A percentile compares a stretch with the other conserved stretches of the same genome.
These are phyloP conservation scores for Patellaria atrata DNA, from an alignment of 495 filamentous ascomycete species.

Conservation along the genomic window DNA sequence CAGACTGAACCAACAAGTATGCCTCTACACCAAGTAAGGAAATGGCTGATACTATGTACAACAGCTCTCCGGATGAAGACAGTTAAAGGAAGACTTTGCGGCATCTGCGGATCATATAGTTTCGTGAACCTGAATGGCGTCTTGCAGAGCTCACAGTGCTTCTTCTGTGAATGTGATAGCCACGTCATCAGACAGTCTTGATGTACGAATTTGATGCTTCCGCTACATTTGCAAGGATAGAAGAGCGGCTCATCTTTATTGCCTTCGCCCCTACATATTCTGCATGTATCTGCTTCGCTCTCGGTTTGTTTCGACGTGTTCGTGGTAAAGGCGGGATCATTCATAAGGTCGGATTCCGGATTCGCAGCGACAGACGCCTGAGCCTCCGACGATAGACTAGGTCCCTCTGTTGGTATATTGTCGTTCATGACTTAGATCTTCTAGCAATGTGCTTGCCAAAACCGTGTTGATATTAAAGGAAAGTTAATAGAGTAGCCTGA, in stretches of 20 bases:
- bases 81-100: constrained; percentile 56
- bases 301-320: constrained; percentile 13
- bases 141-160: constrained; percentile 98
- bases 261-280: constrained; percentile 87
- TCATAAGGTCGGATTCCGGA: constrained; percentile 44
- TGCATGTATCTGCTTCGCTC: constrained; percentile 63
- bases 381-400: neutral
- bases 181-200: constrained; percentile 97
- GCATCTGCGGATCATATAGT: constrained; percentile 89
- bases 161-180: constrained; percentile 95
- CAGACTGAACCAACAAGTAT: constrained; percentile 73
- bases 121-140: constrained; percentile 97
- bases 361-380: neutral
- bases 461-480: constrained; percentile 11
- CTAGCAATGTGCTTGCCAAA: neutral
- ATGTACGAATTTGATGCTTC: constrained; percentile 96
- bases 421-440: neutral
- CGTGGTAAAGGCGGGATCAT: constrained; percentile 42
- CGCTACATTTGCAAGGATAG: constrained; percentile 96
- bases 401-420: neutral
- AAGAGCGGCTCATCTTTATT: constrained; percentile 78
- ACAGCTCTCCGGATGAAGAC: constrained; percentile 65
- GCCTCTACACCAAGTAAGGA: constrained; percentile 63
- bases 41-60: constrained; percentile 51
- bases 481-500: constrained; percentile 19